Conservation (phyloP, 1,284 basidiomycete genomes). For the Austroboletus niveus region DNA sequence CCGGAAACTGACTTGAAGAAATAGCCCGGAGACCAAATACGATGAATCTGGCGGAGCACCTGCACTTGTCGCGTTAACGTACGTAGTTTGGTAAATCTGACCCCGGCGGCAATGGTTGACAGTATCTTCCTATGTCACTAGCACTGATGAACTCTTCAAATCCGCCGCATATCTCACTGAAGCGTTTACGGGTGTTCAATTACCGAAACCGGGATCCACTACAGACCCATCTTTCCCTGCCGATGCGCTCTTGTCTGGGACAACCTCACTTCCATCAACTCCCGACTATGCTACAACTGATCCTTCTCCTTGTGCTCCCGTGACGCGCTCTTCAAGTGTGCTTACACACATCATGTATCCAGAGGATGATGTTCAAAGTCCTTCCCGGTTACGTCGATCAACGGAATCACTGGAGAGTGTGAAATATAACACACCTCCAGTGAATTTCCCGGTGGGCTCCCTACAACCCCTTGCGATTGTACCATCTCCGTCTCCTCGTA, state of each 20-base stretch:
- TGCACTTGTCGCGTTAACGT: constrained; percentile 68
- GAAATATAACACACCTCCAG: not conserved
- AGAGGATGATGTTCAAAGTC: constrained; percentile 1
- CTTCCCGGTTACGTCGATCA: not conserved
- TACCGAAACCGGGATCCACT: constrained; percentile 24
- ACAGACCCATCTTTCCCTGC: constrained; percentile 25
- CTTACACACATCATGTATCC: constrained; percentile 19
- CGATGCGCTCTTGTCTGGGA: not conserved
- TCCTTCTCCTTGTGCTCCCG: constrained; percentile 14
- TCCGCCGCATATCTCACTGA: constrained; percentile 67
- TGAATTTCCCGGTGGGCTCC: not conserved
- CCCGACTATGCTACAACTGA: constrained; percentile 2
- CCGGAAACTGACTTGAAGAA: constrained; percentile 2
- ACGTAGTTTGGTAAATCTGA: constrained; percentile 17
- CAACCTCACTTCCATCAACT: not conserved
- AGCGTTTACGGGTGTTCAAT: constrained; percentile 40
- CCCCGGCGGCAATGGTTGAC: constrained; percentile 5
- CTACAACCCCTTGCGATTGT: not conserved
- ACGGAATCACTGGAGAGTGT: not conserved
- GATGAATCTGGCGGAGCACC: constrained; percentile 58
- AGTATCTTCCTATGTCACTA: constrained; percentile 24
- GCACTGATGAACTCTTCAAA: constrained; percentile 72
- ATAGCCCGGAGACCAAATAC: constrained; percentile 58
- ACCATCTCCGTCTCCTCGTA: not conserved
- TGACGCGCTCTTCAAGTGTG: constrained; percentile 20